Evolutionary conservation across 495 filamentous ascomycete species (phyloP).

Genomic region (Pyrenopolyporus hunteri): DNA sequence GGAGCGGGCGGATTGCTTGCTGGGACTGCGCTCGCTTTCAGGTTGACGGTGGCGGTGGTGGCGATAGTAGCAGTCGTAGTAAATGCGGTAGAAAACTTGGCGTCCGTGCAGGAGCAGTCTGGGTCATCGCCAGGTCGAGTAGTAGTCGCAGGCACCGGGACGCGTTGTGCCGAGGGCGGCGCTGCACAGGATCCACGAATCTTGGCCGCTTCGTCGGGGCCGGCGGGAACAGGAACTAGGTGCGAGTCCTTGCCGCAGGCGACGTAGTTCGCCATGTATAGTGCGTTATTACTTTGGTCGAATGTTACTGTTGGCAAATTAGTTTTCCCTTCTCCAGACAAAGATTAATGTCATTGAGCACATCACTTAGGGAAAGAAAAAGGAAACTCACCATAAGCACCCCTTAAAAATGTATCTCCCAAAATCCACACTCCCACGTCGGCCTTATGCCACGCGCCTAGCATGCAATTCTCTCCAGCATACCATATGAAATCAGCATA

Average conservation of each 20-base stretch:
- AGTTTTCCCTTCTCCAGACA: too few relatives aligned
- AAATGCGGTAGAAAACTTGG: background rate
- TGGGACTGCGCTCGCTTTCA: constrained; percentile 5
- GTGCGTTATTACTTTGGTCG: constrained; percentile 39
- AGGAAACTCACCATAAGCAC: constrained; percentile 58
- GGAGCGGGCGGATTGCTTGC: background rate
- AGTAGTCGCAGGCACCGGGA: background rate
- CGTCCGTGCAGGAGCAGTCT: background rate
- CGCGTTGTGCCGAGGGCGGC: background rate
- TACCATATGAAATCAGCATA: constrained; percentile 71
- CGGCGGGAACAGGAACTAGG: constrained; percentile 36
- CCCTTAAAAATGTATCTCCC: constrained; percentile 78
- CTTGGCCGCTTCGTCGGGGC: constrained; percentile 33
- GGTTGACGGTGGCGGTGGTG: constrained; percentile 5
- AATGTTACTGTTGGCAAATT: constrained; percentile 32
- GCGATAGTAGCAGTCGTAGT: constrained; percentile 3
- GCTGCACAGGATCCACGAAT: constrained; percentile 37
- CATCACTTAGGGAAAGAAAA: background rate
- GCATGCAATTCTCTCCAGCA: constrained; percentile 46
- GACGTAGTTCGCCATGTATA: constrained; percentile 42
- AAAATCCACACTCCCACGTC: constrained; percentile 54
- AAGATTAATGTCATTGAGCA: background rate
- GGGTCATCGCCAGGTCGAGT: background rate
- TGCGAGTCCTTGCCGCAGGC: constrained; percentile 34
- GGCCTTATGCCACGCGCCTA: constrained; percentile 55